Conservation (phyloP, 2,329 filamentous ascomycete species). For the Fusarium sp. region DNA sequence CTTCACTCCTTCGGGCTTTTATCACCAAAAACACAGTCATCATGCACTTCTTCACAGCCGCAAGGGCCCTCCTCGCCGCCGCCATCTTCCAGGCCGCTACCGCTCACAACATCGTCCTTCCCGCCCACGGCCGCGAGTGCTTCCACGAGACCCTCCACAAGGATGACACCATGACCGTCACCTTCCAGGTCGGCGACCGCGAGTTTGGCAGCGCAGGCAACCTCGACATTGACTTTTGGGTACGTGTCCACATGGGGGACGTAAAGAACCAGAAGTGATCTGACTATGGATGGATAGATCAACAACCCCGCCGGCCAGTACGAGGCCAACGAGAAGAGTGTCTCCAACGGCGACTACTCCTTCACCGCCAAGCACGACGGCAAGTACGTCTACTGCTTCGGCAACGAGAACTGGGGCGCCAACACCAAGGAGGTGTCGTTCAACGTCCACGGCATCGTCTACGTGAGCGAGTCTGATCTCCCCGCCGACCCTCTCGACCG, state of each 20-base stretch:
- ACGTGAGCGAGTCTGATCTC: slow-evolving; percentile 89
- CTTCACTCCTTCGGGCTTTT: not conserved
- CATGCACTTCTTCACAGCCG: slow-evolving; percentile 52
- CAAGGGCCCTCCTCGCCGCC: slow-evolving; percentile 57
- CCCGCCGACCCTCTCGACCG: slow-evolving; percentile 88
- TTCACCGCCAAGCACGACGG: slow-evolving; percentile 89
- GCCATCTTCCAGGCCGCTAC: slow-evolving; percentile 68
- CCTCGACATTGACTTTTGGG: slow-evolving; percentile 98
- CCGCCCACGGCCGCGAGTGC: slow-evolving; percentile 93
- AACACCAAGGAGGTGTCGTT: slow-evolving; percentile 98
- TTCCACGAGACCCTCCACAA: slow-evolving; percentile 94
- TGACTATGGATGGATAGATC: slow-evolving; percentile 64
- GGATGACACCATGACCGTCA: slow-evolving; percentile 98
- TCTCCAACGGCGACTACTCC: slow-evolving; percentile 92
- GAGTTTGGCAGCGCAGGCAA: slow-evolving; percentile 96
- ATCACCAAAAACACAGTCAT: not conserved
- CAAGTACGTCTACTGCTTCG: slow-evolving; percentile 97
- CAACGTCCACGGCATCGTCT: slow-evolving; percentile 99
- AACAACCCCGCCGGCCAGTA: slow-evolving; percentile 81
- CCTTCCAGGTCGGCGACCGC: slow-evolving; percentile 96
- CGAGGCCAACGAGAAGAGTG: slow-evolving; percentile 81
- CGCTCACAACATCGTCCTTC: slow-evolving; percentile 96
- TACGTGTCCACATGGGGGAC: slow-evolving; percentile 59
- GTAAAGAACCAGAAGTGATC: not conserved
- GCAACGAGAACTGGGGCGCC: slow-evolving; percentile 97